phyloP scores from a whole-genome alignment of 345 rosid species.

The Ceriops zippeliana region DNA sequence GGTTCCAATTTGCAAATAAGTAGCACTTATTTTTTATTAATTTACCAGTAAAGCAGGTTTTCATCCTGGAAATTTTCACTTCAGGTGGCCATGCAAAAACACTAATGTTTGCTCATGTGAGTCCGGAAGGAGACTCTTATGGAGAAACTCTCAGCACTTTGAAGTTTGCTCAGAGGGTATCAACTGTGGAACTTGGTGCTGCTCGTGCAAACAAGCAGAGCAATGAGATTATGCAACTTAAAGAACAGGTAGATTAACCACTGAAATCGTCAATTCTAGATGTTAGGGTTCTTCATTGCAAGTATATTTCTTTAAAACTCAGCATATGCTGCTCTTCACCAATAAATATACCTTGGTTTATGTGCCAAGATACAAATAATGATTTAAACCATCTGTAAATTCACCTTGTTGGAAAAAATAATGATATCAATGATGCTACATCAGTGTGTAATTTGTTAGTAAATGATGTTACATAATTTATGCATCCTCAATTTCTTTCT shows the following conservation, averaged over 20 bases:
- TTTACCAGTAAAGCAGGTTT: neutral
- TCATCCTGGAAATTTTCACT: constrained; percentile 6
- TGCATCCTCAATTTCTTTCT: no score
- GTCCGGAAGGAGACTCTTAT: constrained; percentile 80
- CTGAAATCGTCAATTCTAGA: neutral
- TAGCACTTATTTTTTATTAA: neutral
- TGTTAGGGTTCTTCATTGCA: neutral
- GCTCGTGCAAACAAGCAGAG: constrained; percentile 78
- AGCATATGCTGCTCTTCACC: neutral
- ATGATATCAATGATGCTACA: no score
- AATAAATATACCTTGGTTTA: no score
- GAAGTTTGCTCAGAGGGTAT: constrained; percentile 88
- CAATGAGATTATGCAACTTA: constrained; percentile 73
- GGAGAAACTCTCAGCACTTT: constrained; percentile 81
- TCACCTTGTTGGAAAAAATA: no score
- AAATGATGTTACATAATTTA: no score
- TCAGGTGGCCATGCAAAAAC: constrained; percentile 89
- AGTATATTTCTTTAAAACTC: neutral
- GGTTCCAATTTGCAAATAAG: constrained; percentile 34
- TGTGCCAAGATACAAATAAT: no score
- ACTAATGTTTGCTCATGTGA: constrained; percentile 88
- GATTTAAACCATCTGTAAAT: no score
- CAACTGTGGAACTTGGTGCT: constrained; percentile 77
- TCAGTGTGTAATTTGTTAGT: no score
- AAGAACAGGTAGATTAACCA: constrained; percentile 53